Evolutionary conservation across 192 early-diverging fungal species (phyloP), one percentile per base, ranked within the genome.

Genomic region (Cetraspora pellucida): DNA sequence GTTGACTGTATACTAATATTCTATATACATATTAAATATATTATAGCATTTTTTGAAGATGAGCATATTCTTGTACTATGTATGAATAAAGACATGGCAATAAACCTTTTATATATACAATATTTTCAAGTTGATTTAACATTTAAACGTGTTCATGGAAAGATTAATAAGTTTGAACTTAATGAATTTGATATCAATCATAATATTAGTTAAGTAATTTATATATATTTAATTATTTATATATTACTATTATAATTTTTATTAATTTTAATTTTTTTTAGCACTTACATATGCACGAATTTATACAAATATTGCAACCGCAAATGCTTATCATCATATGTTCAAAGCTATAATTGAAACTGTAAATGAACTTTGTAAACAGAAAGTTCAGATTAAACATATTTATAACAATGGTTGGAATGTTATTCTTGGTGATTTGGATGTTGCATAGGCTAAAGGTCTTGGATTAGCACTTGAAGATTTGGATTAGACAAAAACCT

Each of bases 81-180:
- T 59, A 59, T 59, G 23, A 21, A 23, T 59, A 27, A 59, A 27
- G 10, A 27, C 10, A 21, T 27, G 27, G 21, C 23, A 59, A 59
- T 27, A 59, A 13, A 9, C 21, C 14, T 28, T 27, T 11, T 25
- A 27, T 2, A 27, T 25, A 7, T 27, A 59, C 7, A 57, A 57
- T 16, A 23, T 2, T 23, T 57, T 57, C 55, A 57, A 9, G 23
- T 57, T 57, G 55, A 57, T 57, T 57, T 57, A n/a, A 57, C 37
- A 31, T 64, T 64, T 64, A 64, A 64, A 37, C 16, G 61, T 28
- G 37, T 64, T 2, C 10, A 11, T 30, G 17, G 37, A 31, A 64
- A 64, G 16, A 64, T 63, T 63, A 63, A 64, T 64, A 17, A 64
- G 30, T 64, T 64, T 37, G 17, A 64, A 30, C 23, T 64, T 37